Percentiles rank a stretch among this genome's conserved stretches.
Conservation (phyloP, 208 protist species). For the Crithidia acanthocephali region DNA sequence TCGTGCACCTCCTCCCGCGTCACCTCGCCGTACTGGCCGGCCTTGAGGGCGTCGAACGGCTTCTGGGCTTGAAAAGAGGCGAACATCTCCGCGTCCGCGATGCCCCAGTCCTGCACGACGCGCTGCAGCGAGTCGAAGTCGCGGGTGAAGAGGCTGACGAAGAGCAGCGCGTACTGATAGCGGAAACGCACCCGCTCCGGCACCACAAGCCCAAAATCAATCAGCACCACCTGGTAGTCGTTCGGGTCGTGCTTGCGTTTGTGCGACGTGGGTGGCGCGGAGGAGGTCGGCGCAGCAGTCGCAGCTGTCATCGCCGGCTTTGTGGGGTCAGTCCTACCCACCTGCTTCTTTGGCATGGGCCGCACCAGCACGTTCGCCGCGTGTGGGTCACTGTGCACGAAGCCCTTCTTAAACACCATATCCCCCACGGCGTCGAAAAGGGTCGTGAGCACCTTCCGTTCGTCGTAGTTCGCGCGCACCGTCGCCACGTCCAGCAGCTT, state of each 20-base stretch:
- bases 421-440: conserved; percentile 90
- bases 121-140: conserved; percentile 60
- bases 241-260: conserved; percentile 17
- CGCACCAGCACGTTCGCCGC: conserved; percentile 94
- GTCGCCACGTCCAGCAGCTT: conserved; percentile 73
- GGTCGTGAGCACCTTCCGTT: conserved; percentile 49
- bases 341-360: conserved; percentile 13
- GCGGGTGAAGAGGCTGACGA: conserved; percentile 74
- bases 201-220: conserved; percentile 84
- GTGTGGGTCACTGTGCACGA: conserved; percentile 95
- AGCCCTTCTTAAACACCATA: conserved; percentile 95
- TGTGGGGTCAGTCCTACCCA: background rate
- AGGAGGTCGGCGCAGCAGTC: background rate
- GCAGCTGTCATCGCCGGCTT: background rate
- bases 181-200: conserved; percentile 77
- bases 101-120: conserved; percentile 73
- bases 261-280: background rate
- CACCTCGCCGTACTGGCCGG: conserved; percentile 69
- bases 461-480: conserved; percentile 60
- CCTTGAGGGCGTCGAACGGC: conserved; percentile 51
- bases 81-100: conserved; percentile 73
- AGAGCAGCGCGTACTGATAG: conserved; percentile 79
- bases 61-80: conserved; percentile 83
- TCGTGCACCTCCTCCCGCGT: conserved; percentile 62
- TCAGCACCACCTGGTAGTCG: conserved; percentile 66